Evolutionary conservation across 2,329 filamentous ascomycete genomes (phyloP), one percentile per base, ranked within the genome.

Genomic region (Ceratocystis ficicola): DNA sequence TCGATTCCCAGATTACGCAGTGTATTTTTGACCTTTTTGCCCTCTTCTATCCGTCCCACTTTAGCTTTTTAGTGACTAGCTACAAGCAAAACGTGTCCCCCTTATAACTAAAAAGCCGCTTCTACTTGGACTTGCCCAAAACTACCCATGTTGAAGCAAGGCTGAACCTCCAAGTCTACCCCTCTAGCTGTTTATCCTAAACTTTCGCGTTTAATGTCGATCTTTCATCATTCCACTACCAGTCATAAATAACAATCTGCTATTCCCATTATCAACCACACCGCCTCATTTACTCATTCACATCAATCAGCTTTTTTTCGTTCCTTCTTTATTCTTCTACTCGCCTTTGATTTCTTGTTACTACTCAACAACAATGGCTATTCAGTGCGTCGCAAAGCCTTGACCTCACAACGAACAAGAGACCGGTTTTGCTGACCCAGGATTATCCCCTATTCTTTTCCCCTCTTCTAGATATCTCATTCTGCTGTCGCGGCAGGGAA

Each of bases 401-500:
- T 20, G 52, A 65, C 30, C 30, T 17, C 25, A 10, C 17, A 8
- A 17, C 6, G 28, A 20, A 22, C 20, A 22, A 32, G 28, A 57
- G 15, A 30, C 25, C 61, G 7, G 17, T 36, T 59, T 32, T 28
- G 25, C 60, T 66, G 52, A 66, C 65, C 25, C 30, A n/a, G 5
- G 15, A 32, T 57, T 57, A n/a, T 52, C 32, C 32, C 32, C 32
- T 52, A 12, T 52, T 10, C 12, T 25, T 52, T 12, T 22, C n/a
- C 17, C 36, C 59, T 64, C 65, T 67, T 65, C 68, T 73, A 97
- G 94, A 81, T 99, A 99, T 76, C 81, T 99, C 72, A 97, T 99
- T 76, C 85, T 99, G 76, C 87, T 99, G 71, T 97, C 93, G 70
- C 86, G 94, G 73, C 94, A 99, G 82, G 94, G 94, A 80, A 99